These are phyloP conservation scores for Apiotrichum laibachii DNA, from an alignment of 1,284 basidiomycete species.

Conservation along the genomic window DNA sequence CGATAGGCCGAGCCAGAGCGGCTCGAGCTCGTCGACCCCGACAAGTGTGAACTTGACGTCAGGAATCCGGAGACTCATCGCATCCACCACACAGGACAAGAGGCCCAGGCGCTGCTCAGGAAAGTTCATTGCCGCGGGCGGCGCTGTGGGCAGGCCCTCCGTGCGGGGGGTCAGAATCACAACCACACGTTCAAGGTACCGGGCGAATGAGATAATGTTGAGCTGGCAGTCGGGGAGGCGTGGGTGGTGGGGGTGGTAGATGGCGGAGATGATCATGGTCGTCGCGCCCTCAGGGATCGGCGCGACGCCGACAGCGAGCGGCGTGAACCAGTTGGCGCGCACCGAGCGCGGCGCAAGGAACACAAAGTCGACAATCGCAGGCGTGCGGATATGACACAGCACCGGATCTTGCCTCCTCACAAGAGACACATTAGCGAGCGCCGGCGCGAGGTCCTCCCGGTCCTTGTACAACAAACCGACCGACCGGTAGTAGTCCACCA, in stretches of 20 bases:
- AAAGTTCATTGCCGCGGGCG: conserved; percentile 3
- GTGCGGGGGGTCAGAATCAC: conserved; percentile 4
- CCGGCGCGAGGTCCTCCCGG: conserved; percentile 1
- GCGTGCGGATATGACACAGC: conserved; percentile 4
- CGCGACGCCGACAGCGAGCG: not conserved
- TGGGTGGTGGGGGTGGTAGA: not conserved
- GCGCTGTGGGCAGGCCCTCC: not conserved
- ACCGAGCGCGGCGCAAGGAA: not conserved
- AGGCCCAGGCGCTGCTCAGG: conserved; percentile 1
- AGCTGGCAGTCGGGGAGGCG: conserved; percentile 2
- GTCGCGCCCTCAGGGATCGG: conserved; percentile 3
- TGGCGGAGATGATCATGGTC: conserved; percentile 2
- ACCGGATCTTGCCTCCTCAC: conserved; percentile 3
- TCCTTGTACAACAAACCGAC: not conserved
- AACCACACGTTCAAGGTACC: conserved; percentile 1
- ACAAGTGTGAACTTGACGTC: conserved; percentile 5
- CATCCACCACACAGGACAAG: not conserved
- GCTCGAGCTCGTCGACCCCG: conserved; percentile 6
- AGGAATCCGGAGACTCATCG: conserved; percentile 1
- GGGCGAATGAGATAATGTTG: conserved; percentile 1
- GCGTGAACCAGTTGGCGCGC: conserved; percentile 1
- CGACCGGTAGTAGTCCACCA: conserved; percentile 4
- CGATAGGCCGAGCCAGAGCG: conserved; percentile 1
- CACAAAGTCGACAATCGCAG: not conserved
- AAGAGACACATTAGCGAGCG: conserved; percentile 3